Percentiles rank a stretch among this genome's conserved stretches.
Evolutionary conservation across 139 green algal genomes (phyloP).

Genomic region (Coccomyxa sp.): DNA sequence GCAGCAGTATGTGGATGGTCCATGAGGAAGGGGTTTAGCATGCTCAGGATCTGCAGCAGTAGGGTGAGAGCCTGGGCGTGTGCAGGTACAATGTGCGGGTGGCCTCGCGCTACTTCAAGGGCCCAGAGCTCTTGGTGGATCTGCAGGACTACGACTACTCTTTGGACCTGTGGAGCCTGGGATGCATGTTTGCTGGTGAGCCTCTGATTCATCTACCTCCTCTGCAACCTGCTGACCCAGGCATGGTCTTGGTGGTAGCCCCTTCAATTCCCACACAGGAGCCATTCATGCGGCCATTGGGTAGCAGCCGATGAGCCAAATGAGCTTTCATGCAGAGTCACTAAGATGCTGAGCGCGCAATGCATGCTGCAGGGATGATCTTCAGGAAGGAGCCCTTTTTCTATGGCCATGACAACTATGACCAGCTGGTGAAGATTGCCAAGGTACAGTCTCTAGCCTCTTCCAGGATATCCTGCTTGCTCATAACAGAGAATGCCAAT

Average conservation of each 20-base stretch:
- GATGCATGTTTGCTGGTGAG: constrained; percentile 58
- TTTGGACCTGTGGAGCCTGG: constrained; percentile 96
- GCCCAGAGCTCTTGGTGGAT: constrained; percentile 96
- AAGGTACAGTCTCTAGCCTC: constrained; percentile 52
- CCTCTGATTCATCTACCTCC: not conserved
- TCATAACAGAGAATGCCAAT: too few relatives aligned
- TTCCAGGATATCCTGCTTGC: too few relatives aligned
- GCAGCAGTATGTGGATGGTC: not conserved
- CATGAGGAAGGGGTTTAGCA: too few relatives aligned
- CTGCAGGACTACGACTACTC: constrained; percentile 98
- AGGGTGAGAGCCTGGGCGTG: too few relatives aligned
- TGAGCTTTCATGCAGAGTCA: too few relatives aligned
- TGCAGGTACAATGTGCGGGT: constrained; percentile 97
- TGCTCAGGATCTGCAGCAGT: too few relatives aligned
- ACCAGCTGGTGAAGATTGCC: constrained; percentile 99
- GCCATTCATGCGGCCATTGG: not conserved
- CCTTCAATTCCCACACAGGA: not conserved
- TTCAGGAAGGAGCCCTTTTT: constrained; percentile 99
- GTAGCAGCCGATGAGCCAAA: too few relatives aligned
- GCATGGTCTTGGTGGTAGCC: not conserved
- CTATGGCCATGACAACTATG: constrained; percentile 98
- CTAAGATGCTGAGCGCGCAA: too few relatives aligned
- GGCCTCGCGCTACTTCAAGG: constrained; percentile 96
- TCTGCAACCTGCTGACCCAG: not conserved
- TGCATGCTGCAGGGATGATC: constrained; percentile 73